Conservation (phyloP, 148 eudicot species). For the Rheum nobile region DNA sequence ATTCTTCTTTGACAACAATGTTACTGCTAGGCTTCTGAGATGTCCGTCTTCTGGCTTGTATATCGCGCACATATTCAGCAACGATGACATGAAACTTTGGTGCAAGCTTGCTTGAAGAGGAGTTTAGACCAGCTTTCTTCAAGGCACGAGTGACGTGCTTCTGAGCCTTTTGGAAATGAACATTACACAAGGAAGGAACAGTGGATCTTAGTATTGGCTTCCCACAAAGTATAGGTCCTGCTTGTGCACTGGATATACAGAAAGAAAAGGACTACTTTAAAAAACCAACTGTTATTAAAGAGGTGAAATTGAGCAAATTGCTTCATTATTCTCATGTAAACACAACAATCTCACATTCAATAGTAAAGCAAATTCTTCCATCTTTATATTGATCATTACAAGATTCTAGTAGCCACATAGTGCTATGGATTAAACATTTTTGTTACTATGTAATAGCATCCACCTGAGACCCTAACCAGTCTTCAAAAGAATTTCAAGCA, state of each 20-base stretch:
- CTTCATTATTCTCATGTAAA: not conserved
- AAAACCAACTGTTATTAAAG: not conserved
- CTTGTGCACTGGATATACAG: slow-evolving; percentile 25
- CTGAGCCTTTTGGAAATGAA: slow-evolving; percentile 38
- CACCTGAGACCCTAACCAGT: not conserved
- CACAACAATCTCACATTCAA: not conserved
- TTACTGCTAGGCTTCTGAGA: slow-evolving; percentile 17
- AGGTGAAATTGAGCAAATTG: not conserved
- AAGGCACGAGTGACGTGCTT: slow-evolving; percentile 32
- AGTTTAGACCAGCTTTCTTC: slow-evolving; percentile 38
- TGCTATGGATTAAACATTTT: not conserved
- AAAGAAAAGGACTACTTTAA: not conserved
- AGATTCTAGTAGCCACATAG: not conserved
- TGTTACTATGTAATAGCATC: not conserved
- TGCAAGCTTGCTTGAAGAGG: slow-evolving; percentile 43
- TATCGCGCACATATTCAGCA: slow-evolving; percentile 34
- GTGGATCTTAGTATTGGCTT: slow-evolving; percentile 35
- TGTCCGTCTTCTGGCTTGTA: slow-evolving; percentile 34
- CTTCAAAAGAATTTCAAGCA: not conserved
- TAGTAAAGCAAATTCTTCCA: not conserved
- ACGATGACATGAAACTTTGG: slow-evolving; percentile 39
- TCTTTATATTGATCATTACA: not conserved
- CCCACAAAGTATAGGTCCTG: slow-evolving; percentile 46
- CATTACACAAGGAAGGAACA: slow-evolving; percentile 30
- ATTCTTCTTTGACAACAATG: slow-evolving; percentile 20